Base-by-base conservation (phyloP, 768 basidiomycete species). In the Suillus subaureus region DNA sequence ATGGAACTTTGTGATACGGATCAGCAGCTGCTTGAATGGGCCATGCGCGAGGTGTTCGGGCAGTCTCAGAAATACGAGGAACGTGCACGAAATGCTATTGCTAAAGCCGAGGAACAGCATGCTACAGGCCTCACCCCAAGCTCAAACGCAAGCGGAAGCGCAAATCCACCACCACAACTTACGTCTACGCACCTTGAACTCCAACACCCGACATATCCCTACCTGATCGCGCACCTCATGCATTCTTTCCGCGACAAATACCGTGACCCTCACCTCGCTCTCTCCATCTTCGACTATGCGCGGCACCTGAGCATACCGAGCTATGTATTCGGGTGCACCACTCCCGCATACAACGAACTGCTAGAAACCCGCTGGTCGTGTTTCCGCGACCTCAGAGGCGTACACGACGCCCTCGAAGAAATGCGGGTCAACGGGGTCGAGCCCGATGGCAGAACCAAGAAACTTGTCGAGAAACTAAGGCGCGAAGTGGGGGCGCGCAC, bases 271-370 rank as follows among this genome's bases (percentile, higher is more conserved):
- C 84, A 94, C 70, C 83, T 94, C 33, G 89, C 95, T 1, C 84
- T 98, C 21, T 83, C 89, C 23, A 83, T 97, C 31, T 98, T 97
- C 79, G 82, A 89, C 60, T 84, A 95, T 74, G 92, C 94, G 0
- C 86, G 89, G 47, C 84, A 84, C 47, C 84, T 89, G 4, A 93
- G 92, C 1, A 85, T 90, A 58, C 82, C 89, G 4, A 94, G 91
- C 6, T 98, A 93, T 75, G 90, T 96, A 37, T 89, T 90, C 70
- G 96, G 96, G 3, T 98, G 96, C 77, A 91, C 93, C 12, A 92
- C 95, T 0, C 83, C 83, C 11, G 91, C 90, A 0, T 97, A 97
- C 77, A 94, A 96, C 75, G 94, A 97, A 73, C 83, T 96, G 23
- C 85, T 98, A 33, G 82, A 86, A 71, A 94, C 92, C n/a, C 87